These are phyloP conservation scores for Dryas alaskensis DNA, from an alignment of 306 rosid species.

Conservation along the genomic window DNA sequence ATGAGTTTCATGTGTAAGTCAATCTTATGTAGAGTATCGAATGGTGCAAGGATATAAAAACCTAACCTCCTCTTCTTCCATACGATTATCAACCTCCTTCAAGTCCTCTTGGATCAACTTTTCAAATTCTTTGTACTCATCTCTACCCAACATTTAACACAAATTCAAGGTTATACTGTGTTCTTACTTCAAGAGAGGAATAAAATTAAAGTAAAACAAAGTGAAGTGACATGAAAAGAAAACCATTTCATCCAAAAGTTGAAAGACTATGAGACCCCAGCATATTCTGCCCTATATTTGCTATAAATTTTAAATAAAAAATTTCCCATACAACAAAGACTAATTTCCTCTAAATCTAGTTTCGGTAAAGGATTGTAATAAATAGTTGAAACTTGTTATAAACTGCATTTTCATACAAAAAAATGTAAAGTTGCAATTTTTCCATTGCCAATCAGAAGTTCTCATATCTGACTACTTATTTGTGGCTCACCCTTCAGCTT, in stretches of 20 bases:
- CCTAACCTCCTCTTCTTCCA: conserved; percentile 94
- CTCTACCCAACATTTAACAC: conserved; percentile 49
- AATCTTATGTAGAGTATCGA: background rate
- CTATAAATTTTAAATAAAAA: background rate
- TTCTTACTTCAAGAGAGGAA: background rate
- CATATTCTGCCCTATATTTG: background rate
- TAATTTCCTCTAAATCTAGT: background rate
- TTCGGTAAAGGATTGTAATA: background rate
- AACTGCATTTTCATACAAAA: background rate
- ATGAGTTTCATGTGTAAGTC: background rate
- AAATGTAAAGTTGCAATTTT: too few relatives aligned
- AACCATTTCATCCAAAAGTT: background rate
- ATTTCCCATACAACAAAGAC: background rate
- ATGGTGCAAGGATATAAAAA: conserved; percentile 15
- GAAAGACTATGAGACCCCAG: background rate
- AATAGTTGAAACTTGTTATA: background rate
- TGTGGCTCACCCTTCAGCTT: background rate
- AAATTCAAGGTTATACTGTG: conserved; percentile 15
- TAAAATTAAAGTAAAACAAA: background rate
- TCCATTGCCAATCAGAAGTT: background rate
- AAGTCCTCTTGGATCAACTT: conserved; percentile 94
- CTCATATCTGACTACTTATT: background rate
- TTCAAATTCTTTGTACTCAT: conserved; percentile 92
- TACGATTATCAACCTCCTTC: conserved; percentile 80
- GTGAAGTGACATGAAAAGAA: background rate